These are phyloP conservation scores for Manihot esculenta DNA, from an alignment of 441 rosid genomes.

Conservation along the genomic window DNA sequence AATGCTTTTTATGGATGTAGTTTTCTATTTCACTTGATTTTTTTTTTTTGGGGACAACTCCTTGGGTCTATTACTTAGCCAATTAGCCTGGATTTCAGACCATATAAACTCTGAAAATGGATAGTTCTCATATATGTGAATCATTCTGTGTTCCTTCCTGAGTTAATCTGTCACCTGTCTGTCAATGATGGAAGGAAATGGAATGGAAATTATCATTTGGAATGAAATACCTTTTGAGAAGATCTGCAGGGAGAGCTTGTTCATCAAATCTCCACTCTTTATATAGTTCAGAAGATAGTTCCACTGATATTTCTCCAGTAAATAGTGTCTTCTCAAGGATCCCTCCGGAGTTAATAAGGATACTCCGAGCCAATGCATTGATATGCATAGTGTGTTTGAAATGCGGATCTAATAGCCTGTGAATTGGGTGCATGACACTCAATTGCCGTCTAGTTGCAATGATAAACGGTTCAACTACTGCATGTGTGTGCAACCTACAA, in stretches of 20 bases:
- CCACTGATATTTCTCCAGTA: constrained; percentile 52
- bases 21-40: not conserved
- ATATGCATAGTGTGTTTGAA: constrained; percentile 69
- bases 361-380: constrained; percentile 51
- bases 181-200: constrained; percentile 6
- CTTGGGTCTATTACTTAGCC: not conserved
- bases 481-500: constrained; percentile 73
- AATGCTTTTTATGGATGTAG: not conserved
- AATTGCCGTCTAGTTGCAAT: constrained; percentile 66
- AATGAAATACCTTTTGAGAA: constrained; percentile 50
- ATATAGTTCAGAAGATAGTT: constrained; percentile 58
- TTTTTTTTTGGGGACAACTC: not conserved
- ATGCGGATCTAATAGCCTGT: constrained; percentile 60
- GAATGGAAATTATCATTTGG: not conserved
- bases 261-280: constrained; percentile 69
- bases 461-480: constrained; percentile 67
- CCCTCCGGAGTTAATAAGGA: constrained; percentile 59
- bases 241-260: constrained; percentile 68
- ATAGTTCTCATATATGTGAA: not conserved
- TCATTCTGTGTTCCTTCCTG: not conserved
- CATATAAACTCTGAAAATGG: not conserved
- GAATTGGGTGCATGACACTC: constrained; percentile 69
- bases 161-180: not conserved
- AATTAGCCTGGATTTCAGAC: not conserved
- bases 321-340: constrained; percentile 58